Evolutionary conservation across 2,329 filamentous ascomycete genomes (phyloP).

Genomic region (Mollisiaceae sp.): DNA sequence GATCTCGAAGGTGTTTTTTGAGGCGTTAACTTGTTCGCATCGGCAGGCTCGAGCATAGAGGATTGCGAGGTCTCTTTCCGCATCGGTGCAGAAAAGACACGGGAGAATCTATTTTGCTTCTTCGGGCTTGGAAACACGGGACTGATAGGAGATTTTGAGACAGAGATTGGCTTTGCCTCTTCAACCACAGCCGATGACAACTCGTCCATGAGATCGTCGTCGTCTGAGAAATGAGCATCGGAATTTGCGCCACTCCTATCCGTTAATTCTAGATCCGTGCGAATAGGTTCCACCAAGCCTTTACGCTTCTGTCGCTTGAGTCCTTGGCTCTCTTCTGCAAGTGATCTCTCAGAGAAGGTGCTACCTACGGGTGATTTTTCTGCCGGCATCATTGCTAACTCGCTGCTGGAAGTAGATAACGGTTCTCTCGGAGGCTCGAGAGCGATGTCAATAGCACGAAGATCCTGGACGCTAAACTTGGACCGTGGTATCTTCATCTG

Average conservation of each 20-base stretch:
- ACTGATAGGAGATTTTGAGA: conserved; percentile 83
- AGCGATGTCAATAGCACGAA: conserved; percentile 12
- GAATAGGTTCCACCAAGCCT: conserved; percentile 57
- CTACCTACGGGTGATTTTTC: conserved; percentile 43
- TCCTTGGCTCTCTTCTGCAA: conserved; percentile 35
- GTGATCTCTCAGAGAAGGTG: conserved; percentile 39
- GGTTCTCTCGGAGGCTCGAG: conserved; percentile 22
- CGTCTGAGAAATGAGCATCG: conserved; percentile 63
- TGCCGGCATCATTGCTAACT: conserved; percentile 20
- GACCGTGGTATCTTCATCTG: conserved; percentile 37
- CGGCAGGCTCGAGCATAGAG: conserved; percentile 46
- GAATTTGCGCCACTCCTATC: conserved; percentile 43
- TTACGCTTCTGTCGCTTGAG: conserved; percentile 35
- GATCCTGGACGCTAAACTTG: conserved; percentile 38
- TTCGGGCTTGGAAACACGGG: conserved; percentile 57
- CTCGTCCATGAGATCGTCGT: conserved; percentile 85
- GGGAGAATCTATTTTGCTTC: conserved; percentile 38
- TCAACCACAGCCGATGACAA: conserved; percentile 80
- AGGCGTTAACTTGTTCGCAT: conserved; percentile 32
- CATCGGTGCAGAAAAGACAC: conserved; percentile 45
- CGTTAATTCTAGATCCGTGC: conserved; percentile 50
- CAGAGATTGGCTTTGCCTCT: conserved; percentile 79
- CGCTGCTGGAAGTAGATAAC: conserved; percentile 24
- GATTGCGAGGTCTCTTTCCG: conserved; percentile 42
- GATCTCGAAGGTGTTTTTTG: conserved; percentile 32